Evolutionary conservation across 768 basidiomycete species (phyloP), one percentile per base, ranked within the genome.

Genomic region (Lactifluus subvellereus): DNA sequence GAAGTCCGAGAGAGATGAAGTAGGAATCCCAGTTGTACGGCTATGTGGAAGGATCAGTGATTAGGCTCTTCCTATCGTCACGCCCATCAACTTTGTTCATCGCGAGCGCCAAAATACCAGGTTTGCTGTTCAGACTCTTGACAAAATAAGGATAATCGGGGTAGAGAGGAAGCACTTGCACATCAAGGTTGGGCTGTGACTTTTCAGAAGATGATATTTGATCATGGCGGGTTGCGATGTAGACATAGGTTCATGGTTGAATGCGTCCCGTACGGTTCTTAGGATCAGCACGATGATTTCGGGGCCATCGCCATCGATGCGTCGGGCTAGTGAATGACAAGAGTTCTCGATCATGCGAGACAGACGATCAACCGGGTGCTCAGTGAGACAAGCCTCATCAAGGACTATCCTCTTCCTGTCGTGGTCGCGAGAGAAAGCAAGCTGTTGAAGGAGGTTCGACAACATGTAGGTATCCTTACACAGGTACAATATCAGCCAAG

Each of bases 341-440:
- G 98, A 99, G 3, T 94, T 85, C 73, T 87, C 88, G 77, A 98
- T 97, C 96, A 98, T 98, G 65, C 96, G 86, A 22, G 91, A 94
- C 48, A 99, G 81, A 48, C 96, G 89, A 74, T 95, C 93, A 56
- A 99, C 96, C 0, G 96, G 96, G 72, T 98, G 98, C 77, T 99
- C 96, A 0, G 91, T 92, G 55, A 99, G 80, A 65, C 96, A 89
- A n/a, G 93, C 87, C 74, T 99, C 97, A 69, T 99, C 97, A 18
- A 98, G 86, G 20, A 99, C 93, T 71, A 99, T 97, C 8, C 94
- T 89, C 76, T 96, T 96, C 60, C 94, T 82, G 66, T 89, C 88
- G 74, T 96, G 94, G 71, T 98, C 96, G 9, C 93, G 86, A 6
- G 97, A 96, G 20, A 98, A 84, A 3, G 96, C 96, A 53, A 99